These are phyloP conservation scores for Fraxinus xanthoxyloides DNA, from an alignment of 305 asterid species.

Conservation along the genomic window DNA sequence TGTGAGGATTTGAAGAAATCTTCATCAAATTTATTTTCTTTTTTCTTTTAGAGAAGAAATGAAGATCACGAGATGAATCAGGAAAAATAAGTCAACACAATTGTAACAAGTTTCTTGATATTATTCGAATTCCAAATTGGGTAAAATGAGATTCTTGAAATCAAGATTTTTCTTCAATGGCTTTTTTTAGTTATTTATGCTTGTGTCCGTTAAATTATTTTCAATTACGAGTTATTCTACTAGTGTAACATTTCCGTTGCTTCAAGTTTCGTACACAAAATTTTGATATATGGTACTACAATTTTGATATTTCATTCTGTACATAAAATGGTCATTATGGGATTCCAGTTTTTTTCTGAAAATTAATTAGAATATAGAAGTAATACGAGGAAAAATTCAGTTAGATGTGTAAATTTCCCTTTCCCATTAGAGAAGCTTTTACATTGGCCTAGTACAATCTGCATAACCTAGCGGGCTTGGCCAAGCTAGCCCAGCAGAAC, in stretches of 20 bases:
- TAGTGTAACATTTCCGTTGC: too few relatives aligned
- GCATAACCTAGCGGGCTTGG: background rate
- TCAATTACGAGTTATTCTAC: background rate
- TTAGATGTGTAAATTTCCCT: background rate
- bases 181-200: background rate
- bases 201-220: background rate
- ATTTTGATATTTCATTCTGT: too few relatives aligned
- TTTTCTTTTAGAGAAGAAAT: background rate
- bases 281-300: too few relatives aligned
- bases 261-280: too few relatives aligned
- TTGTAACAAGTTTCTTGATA: conserved; percentile 8
- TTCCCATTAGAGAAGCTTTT: background rate
- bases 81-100: conserved; percentile 7
- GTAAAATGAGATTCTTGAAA: conserved; percentile 9
- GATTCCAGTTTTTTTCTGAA: too few relatives aligned
- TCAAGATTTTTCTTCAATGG: background rate
- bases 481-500: background rate
- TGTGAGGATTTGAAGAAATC: conserved; percentile 42
- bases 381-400: background rate
- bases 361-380: background rate
- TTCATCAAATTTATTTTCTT: background rate
- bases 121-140: conserved; percentile 14
- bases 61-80: conserved; percentile 1
- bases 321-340: too few relatives aligned
- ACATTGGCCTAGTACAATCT: background rate